Base-by-base conservation (phyloP, 2,329 filamentous ascomycete species). In the Apiospora saccharicola region DNA sequence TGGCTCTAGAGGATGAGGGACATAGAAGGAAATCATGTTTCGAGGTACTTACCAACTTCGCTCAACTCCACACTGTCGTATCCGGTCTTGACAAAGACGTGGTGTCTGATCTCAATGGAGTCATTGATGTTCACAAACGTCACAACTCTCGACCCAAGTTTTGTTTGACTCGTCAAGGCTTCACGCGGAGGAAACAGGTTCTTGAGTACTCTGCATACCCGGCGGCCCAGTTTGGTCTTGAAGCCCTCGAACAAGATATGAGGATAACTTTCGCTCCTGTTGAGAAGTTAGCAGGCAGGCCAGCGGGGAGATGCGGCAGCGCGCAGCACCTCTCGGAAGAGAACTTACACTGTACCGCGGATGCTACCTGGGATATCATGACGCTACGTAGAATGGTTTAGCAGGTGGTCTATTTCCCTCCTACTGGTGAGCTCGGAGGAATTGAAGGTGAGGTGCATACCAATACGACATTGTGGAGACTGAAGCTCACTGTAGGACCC, bases 101-200 rank as follows among this genome's bases (percentile, higher is more conserved):
- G 93, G 81, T 97, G 94, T 4, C 96, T 90, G 67, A 99, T 93
- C 83, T 99, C 96, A 68, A 98, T 96, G 74, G 93, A 91, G 73
- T 98, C 94, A 75, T 97, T 94, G 71, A 95, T 93, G 78, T 97
- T 98, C 82, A 96, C 94, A 83, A 98, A 98, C 2, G 94, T 98
- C 13, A 99, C 93, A 0, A 99, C 92, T 75, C 96, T 88, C 78
- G 91, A 97, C 64, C 96, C 96, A 26, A 97, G 86, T 82, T 97
- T 97, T 46, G 87, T 87, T 75, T 90, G 92, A 79, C 82, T 88
- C 12, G 91, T 94, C 46, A 91, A 88, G 0, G 90, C 87, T 78
- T 98, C 96, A 71, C 95, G 88, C 0, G 97, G 96, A 7, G 96
- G 96, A 79, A 98, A 99, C 2, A 98, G 85, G 77, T 99, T 96